phyloP scores from a whole-genome alignment of 1,284 basidiomycete species.

The Malassezia yamatoensis region DNA sequence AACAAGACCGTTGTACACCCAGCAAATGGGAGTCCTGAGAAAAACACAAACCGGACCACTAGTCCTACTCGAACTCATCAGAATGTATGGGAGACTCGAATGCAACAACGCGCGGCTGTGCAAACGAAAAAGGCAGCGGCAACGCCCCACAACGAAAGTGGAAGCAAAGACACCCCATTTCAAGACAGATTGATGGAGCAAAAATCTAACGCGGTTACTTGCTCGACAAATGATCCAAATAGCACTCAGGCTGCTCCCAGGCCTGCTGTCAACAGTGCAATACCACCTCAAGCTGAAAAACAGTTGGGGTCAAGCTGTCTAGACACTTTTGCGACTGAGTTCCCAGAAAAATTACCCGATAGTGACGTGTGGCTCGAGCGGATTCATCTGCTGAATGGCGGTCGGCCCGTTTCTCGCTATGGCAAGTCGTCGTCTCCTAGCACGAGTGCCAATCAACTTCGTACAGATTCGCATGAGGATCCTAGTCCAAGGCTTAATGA shows the following conservation, averaged over 20 bases:
- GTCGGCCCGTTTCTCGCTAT: constrained; percentile 27
- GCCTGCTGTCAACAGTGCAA: no score
- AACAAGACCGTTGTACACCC: no score
- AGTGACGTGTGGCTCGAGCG: constrained; percentile 36
- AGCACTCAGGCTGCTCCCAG: no score
- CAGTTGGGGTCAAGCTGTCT: not conserved
- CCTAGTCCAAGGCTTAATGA: not conserved
- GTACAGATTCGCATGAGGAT: not conserved
- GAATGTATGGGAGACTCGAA: no score
- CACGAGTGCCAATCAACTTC: no score
- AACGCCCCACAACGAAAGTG: no score
- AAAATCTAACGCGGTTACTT: not conserved
- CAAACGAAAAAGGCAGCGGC: no score
- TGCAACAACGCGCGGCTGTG: not conserved
- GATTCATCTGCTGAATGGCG: constrained; percentile 40
- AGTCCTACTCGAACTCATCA: no score
- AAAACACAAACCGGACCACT: no score
- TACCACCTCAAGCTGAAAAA: not conserved
- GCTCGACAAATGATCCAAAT: not conserved
- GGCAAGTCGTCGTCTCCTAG: constrained; percentile 4
- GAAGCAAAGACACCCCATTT: no score
- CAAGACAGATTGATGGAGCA: no score
- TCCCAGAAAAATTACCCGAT: not conserved
- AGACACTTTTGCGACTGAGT: not conserved
- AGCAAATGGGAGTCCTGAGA: no score